Evolutionary conservation across 768 basidiomycete species (phyloP), one percentile per base, ranked within the genome.

Genomic region (Lentinula detonsa): DNA sequence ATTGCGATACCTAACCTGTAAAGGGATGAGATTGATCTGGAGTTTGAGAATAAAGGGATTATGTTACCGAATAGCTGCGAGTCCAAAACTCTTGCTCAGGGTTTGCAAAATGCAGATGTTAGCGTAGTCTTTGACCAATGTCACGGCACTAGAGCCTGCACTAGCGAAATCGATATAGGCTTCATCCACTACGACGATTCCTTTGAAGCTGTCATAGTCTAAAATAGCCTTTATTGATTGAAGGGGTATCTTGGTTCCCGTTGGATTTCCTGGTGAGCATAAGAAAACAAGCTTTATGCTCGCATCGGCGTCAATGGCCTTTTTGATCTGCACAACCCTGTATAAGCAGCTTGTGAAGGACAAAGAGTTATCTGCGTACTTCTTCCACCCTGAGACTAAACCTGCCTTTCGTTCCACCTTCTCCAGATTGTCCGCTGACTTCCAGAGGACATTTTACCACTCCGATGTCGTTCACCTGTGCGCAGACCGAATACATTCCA

Each of bases 71-170:
- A 99, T 97, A 11, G 89, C 95, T 1, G 97, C 97, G 10, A 99
- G 78, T 1, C 96, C 97, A 65, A 98, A 98, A 65, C 94, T 88
- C 70, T 98, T 99, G 74, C 93, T 96, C 40, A 98, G 75, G 2
- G 97, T 98, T 70, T 99, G 97, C 80, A 93, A 85, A n/a, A 99
- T 93, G 68, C 90, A 88, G 11, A 99, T 65, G 68, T 99, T 99
- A 9, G 84, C 85, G 69, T 91, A 98, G 52, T 91, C 84, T 61
- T 85, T 78, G 57, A 97, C 78, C 28, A 98, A 77, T 3, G 81
- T 76, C 13, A 81, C 85, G 0, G 93, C 91, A 46, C 87, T 90
- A 33, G 79, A 73, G 16, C 77, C 78, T 8, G 78, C 71, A 0
- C 80, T 80, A 0, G 90, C 85, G 67, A 98, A 99, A 72, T 99